phyloP scores from a whole-genome alignment of 1,139 yeast genomes.

The Wickerhamomyces sp. region DNA sequence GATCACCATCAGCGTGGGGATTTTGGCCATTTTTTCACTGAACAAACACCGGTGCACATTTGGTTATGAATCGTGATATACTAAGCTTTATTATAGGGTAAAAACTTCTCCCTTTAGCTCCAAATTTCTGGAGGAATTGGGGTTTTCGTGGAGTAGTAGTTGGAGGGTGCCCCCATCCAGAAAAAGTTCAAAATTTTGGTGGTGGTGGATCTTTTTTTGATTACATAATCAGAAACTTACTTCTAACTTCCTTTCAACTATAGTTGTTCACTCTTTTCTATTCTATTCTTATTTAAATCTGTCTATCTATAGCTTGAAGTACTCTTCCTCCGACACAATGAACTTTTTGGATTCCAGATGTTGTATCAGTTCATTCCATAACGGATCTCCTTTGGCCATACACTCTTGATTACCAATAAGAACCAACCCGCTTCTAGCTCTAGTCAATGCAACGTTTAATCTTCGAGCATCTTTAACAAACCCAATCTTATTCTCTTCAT shows the following conservation, averaged over 20 bases:
- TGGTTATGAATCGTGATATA: neutral
- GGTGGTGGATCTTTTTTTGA: neutral
- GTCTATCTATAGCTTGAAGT: constrained; percentile 6
- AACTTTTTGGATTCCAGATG: constrained; percentile 27
- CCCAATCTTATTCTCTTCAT: constrained; percentile 46
- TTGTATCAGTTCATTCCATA: constrained; percentile 52
- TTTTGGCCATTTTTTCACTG: neutral
- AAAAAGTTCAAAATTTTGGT: too few relatives aligned
- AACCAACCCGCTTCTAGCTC: constrained; percentile 54
- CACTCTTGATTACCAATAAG: constrained; percentile 53
- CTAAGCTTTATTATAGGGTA: too few relatives aligned
- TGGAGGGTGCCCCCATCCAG: neutral
- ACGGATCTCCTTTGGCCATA: constrained; percentile 39
- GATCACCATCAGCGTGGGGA: too few relatives aligned
- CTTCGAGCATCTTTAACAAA: constrained; percentile 54
- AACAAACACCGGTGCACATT: neutral
- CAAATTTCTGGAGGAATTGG: too few relatives aligned
- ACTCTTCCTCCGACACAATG: constrained; percentile 16
- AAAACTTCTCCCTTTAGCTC: too few relatives aligned
- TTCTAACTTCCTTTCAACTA: too few relatives aligned
- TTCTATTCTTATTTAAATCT: neutral
- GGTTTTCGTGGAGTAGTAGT: too few relatives aligned
- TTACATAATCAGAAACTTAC: neutral
- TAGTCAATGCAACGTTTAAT: constrained; percentile 57
- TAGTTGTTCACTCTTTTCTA: neutral